phyloP scores from a whole-genome alignment of 139 green algal genomes.

The Penium margaritaceum region DNA sequence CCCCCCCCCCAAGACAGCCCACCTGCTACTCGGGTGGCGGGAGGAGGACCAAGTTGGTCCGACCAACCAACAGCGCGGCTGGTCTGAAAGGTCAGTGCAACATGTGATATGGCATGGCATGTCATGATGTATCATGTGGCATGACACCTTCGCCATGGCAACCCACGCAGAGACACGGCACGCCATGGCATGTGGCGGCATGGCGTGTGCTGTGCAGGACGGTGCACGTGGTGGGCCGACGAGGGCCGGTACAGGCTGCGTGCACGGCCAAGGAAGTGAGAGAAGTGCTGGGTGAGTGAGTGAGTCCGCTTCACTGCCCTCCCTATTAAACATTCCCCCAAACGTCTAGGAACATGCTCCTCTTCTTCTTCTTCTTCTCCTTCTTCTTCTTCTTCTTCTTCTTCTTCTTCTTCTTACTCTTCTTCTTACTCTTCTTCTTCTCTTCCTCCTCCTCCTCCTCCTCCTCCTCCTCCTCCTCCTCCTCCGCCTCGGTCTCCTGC shows the following conservation, averaged over 20 bases:
- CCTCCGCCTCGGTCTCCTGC: not conserved
- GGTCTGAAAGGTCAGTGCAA: too few species aligned
- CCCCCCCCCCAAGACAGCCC: too few species aligned
- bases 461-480: not conserved
- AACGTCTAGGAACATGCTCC: not conserved
- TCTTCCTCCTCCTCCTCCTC: not conserved
- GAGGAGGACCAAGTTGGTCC: too few species aligned
- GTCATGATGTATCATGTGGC: too few species aligned
- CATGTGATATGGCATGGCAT: too few species aligned
- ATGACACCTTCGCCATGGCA: too few species aligned
- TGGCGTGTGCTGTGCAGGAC: too few species aligned
- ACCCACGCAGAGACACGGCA: too few species aligned
- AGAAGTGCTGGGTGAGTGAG: constrained; percentile 65
- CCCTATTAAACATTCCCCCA: not conserved
- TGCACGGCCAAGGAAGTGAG: constrained; percentile 91
- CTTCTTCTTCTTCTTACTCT: not conserved
- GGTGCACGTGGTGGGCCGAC: constrained; percentile 67
- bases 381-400: not conserved
- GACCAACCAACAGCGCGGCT: too few species aligned
- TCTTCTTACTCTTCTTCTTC: not conserved
- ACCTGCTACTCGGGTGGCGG: too few species aligned
- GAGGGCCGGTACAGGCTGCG: constrained; percentile 79
- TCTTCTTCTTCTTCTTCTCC: not conserved
- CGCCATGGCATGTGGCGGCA: too few species aligned
- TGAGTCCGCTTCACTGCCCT: not conserved